Conservation (phyloP, 768 basidiomycete genomes). For the Hebeloma cylindrosporum region DNA sequence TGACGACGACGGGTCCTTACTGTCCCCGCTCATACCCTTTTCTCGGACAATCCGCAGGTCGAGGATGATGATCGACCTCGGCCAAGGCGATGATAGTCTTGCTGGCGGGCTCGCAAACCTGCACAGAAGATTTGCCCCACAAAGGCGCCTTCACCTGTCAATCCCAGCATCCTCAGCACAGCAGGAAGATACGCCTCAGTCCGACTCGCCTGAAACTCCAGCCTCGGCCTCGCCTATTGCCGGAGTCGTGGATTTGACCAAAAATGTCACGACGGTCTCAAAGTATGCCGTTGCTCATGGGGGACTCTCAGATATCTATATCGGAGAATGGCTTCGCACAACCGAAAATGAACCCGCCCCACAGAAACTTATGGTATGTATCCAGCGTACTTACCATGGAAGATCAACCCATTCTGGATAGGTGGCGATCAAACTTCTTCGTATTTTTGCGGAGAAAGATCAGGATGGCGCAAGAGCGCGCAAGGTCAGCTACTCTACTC, state of each 20-base stretch:
- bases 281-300: slow-evolving; percentile 42
- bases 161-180: slow-evolving; percentile 1
- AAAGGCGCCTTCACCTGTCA: slow-evolving; percentile 14
- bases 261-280: slow-evolving; percentile 24
- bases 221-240: slow-evolving; percentile 30
- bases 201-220: slow-evolving; percentile 30
- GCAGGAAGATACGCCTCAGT: slow-evolving; percentile 14
- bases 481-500: slow-evolving; percentile 26
- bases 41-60: slow-evolving; percentile 5
- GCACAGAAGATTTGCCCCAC: slow-evolving; percentile 2
- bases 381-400: not conserved
- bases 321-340: slow-evolving; percentile 34
- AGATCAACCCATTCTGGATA: too few species aligned
- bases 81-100: not conserved
- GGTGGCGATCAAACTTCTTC: slow-evolving; percentile 51
- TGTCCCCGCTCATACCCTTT: not conserved
- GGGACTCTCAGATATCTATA: slow-evolving; percentile 49
- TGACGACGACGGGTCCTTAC: not conserved
- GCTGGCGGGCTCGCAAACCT: not conserved
- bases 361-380: slow-evolving; percentile 13
- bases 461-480: slow-evolving; percentile 35
- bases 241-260: slow-evolving; percentile 35
- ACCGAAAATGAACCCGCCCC: slow-evolving; percentile 9
- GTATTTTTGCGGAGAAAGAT: slow-evolving; percentile 31
- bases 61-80: slow-evolving; percentile 2